These are phyloP conservation scores for Diaporthe amygdali DNA, from an alignment of 2,329 filamentous ascomycete species.

Conservation along the genomic window DNA sequence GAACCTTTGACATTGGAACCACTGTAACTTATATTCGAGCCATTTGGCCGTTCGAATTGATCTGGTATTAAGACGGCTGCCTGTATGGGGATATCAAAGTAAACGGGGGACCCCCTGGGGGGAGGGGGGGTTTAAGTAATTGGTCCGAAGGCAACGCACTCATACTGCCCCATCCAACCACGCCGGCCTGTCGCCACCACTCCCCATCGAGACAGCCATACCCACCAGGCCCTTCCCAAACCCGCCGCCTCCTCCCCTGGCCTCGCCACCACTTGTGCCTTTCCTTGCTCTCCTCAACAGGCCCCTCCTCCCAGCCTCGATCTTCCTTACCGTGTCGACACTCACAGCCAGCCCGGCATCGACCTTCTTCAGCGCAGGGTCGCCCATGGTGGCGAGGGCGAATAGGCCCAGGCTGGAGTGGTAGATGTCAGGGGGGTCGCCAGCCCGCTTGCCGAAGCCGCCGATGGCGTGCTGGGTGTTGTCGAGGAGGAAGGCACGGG, in stretches of 20 bases:
- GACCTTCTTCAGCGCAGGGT: constrained; percentile 70
- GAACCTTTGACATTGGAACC: not conserved
- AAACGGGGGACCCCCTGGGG: too few species aligned
- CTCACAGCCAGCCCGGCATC: constrained; percentile 82
- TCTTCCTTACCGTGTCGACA: constrained; percentile 56
- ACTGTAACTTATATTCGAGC: not conserved
- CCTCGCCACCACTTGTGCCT: not conserved
- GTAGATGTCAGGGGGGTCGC: constrained; percentile 76
- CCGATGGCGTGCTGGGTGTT: constrained; percentile 88
- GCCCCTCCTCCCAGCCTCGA: constrained; percentile 51
- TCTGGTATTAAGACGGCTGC: not conserved
- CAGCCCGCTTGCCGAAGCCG: constrained; percentile 77
- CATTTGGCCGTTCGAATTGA: not conserved
- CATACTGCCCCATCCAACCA: constrained; percentile 19
- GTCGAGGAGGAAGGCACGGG: constrained; percentile 80
- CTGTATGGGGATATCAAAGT: not conserved
- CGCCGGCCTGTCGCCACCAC: not conserved
- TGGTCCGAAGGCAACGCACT: not conserved
- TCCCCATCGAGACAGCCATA: constrained; percentile 8
- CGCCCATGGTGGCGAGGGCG: constrained; percentile 75
- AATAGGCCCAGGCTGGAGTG: constrained; percentile 90
- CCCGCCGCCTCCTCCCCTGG: not conserved
- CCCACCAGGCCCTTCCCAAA: constrained; percentile 19
- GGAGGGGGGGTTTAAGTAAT: too few species aligned
- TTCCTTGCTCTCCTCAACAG: constrained; percentile 33